A percentile compares a stretch with the other conserved stretches of the same genome.
These are phyloP conservation scores for Scedosporium aurantiacum DNA, from an alignment of 2,329 filamentous ascomycete genomes.

Conservation along the genomic window DNA sequence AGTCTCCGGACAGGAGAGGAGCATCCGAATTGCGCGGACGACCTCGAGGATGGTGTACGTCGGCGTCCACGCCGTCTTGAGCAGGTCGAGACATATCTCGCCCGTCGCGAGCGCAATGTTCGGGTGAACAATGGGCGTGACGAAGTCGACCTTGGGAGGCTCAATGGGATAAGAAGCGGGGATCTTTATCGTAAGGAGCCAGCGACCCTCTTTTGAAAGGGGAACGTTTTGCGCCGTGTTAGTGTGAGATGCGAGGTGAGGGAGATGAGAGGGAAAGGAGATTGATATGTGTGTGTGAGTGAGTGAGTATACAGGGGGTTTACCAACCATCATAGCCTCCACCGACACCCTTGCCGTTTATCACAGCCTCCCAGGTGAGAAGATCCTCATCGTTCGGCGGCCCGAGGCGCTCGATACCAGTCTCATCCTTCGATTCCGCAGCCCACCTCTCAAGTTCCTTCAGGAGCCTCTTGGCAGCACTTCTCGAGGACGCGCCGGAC, in stretches of 20 bases:
- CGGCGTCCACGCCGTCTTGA: conserved; percentile 71
- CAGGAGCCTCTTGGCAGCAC: conserved; percentile 44
- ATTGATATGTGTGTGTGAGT: not conserved
- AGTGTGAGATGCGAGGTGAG: not conserved
- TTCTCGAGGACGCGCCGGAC: not conserved
- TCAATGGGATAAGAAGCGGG: conserved; percentile 67
- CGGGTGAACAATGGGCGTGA: conserved; percentile 76
- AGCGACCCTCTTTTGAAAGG: conserved; percentile 53
- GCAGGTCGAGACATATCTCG: conserved; percentile 87
- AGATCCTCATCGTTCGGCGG: conserved; percentile 43
- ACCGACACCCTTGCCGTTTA: conserved; percentile 46
- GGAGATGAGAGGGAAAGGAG: not conserved
- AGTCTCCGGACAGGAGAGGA: conserved; percentile 55
- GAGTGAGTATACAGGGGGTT: not conserved
- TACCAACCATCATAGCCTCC: conserved; percentile 39
- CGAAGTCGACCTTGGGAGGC: conserved; percentile 69
- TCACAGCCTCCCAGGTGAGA: conserved; percentile 47
- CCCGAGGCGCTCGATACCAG: conserved; percentile 48
- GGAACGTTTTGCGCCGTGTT: not conserved
- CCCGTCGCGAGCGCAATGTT: conserved; percentile 64
- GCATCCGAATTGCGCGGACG: conserved; percentile 59
- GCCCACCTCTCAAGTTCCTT: conserved; percentile 46
- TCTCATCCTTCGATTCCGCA: conserved; percentile 34
- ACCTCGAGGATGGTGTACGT: conserved; percentile 71
- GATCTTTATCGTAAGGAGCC: conserved; percentile 69